Evolutionary conservation across 2,329 filamentous ascomycete species (phyloP), one percentile per base, ranked within the genome.

Genomic region (Aspergillus intermedius): DNA sequence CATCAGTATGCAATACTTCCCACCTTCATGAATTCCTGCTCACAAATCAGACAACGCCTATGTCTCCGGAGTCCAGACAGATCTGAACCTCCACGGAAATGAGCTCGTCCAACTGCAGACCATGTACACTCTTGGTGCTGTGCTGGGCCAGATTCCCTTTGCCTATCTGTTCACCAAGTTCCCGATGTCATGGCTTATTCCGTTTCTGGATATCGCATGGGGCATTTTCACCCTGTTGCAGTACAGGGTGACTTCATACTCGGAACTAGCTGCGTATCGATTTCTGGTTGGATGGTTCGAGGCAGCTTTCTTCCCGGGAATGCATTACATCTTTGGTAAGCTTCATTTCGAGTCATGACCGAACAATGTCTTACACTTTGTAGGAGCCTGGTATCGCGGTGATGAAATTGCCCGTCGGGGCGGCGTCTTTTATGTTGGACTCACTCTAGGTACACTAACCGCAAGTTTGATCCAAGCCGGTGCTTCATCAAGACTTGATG

Each of bases 281-380:
- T 81, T 82, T 48, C 51, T 80, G 1, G 74, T 81, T 3, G 77
- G 77, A 0, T 73, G 73, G 59, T 79, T 81, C 49, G 77, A 81
- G 60, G 58, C 66, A 5, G 66, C 66, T 1, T 71, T 68, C 53
- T 72, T 69, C 37, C 68, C 69, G 0, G 69, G 64, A 8, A 60
- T 68, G 51, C 65, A 68, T 32, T 66, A 62, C 30, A 62, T 62
- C n/a, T 54, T 61, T 53, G 71, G 73, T 47, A 49, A 30, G 45
- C 35, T 10, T 10, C 19, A 23, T 13, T 4, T 19, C 8, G 10
- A n/a, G 15, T 17, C 34, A 3, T 30, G 3, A 42, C 6, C 17
- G 17, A 2, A 19, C 15, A 35, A 22, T 44, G n/a, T 51, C 30
- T 28, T 2, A 22, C 19, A 19, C 3, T 5, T 7, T 6, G 2